A percentile compares a stretch with the other conserved stretches of the same genome.
phyloP scores from a whole-genome alignment of 2,329 filamentous ascomycete species.

The Sarocladium oryzae region DNA sequence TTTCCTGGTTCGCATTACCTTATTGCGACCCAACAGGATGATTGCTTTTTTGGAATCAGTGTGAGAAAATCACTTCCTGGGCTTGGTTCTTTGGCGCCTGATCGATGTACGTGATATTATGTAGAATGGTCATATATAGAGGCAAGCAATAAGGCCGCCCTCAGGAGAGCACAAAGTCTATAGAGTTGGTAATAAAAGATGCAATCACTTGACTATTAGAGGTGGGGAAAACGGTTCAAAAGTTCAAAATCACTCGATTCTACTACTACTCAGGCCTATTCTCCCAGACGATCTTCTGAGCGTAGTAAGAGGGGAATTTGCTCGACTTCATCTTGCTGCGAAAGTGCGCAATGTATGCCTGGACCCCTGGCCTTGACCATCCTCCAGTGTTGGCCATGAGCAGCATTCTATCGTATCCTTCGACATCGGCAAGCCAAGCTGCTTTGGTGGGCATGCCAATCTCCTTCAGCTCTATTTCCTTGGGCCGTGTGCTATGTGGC shows the following conservation, averaged over 20 bases:
- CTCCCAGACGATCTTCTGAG: conserved; percentile 19
- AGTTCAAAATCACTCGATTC: background rate
- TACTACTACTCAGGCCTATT: conserved; percentile 14
- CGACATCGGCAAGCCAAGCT: conserved; percentile 25
- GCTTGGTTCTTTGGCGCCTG: too few species aligned
- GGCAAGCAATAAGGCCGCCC: too few species aligned
- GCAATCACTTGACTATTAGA: too few species aligned
- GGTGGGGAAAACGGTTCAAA: background rate
- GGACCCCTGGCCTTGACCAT: conserved; percentile 20
- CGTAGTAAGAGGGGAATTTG: conserved; percentile 18
- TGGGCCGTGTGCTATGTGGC: conserved; percentile 36
- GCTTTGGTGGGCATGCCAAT: conserved; percentile 24
- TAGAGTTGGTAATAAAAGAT: too few species aligned
- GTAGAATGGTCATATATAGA: too few species aligned
- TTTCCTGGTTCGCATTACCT: too few species aligned
- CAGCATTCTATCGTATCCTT: conserved; percentile 20
- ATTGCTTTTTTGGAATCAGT: too few species aligned
- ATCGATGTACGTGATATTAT: too few species aligned
- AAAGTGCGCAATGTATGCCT: conserved; percentile 19
- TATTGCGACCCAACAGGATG: background rate
- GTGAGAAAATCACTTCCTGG: too few species aligned
- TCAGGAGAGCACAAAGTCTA: too few species aligned
- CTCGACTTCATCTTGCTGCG: conserved; percentile 11
- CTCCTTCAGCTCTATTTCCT: conserved; percentile 34
- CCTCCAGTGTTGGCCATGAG: conserved; percentile 19